These are phyloP conservation scores for Fusarium sp. DNA, from an alignment of 2,329 filamentous ascomycete genomes.

Conservation along the genomic window DNA sequence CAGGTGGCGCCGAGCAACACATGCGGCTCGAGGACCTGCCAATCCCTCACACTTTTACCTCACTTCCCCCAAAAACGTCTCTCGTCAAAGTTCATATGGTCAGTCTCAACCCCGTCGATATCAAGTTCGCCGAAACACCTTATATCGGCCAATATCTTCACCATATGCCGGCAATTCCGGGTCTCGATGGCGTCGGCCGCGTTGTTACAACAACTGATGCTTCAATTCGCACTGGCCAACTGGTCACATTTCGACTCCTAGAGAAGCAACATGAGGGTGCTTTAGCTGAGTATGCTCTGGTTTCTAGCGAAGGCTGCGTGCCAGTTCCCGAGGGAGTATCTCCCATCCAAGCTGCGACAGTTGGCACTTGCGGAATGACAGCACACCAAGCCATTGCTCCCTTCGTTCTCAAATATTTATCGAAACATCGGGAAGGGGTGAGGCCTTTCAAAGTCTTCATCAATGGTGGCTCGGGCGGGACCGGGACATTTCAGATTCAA, in stretches of 20 bases:
- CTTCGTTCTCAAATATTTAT: not conserved
- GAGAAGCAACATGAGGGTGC: not conserved
- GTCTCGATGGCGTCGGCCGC: not conserved
- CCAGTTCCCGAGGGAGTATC: not conserved
- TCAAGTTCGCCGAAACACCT: conserved; percentile 2
- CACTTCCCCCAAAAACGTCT: not conserved
- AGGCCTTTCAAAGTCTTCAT: not conserved
- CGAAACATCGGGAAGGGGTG: not conserved
- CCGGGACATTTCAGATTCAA: conserved; percentile 2
- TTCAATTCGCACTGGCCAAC: not conserved
- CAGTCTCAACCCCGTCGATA: not conserved
- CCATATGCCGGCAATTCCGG: not conserved
- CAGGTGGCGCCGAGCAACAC: not conserved
- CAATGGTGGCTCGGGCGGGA: not conserved
- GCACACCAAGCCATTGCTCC: not conserved
- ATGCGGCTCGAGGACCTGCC: not conserved
- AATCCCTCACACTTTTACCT: not conserved
- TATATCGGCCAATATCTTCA: not conserved
- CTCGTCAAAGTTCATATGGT: not conserved
- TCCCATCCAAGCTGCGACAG: not conserved
- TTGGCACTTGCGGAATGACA: conserved; percentile 1
- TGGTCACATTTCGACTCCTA: not conserved
- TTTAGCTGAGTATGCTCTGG: not conserved
- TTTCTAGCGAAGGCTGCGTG: not conserved
- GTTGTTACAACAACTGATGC: not conserved